Base-by-base conservation (phyloP, 257 asterid genomes). In the Solanum okadae region DNA sequence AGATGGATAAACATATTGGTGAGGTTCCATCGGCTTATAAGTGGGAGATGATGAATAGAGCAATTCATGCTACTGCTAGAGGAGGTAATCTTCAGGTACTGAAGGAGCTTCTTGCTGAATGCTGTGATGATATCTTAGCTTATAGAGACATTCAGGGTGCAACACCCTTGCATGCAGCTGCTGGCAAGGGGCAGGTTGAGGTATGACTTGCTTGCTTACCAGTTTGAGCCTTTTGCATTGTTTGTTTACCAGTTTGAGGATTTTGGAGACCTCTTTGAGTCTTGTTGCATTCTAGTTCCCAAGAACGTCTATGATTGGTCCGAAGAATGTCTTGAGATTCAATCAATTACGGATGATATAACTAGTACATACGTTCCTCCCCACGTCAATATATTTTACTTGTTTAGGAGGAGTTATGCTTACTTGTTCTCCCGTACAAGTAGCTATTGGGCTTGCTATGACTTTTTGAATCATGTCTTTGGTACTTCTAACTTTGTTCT, bases 41-140 rank as follows among this genome's bases (percentile, higher is more conserved):
- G 90, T 33, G 92, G 93, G 99, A 97, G 92, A 97, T 97, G 71
- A 88, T 88, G 93, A 94, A 94, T 40, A 93, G 99, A 42, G 99
- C 98, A 38, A 86, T 96, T 86, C 99, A 97, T 88, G 98, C 99
- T 10, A 95, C 97, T n/a, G 98, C 99, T 2, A 95, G 99, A 88
- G 99, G 98, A n/a, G 99, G 99, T 12, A 97, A 94, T 91, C 72
- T 95, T 83, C 61, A 59, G 89, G 56, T 96, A 85, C 70, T 97
- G 91, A 95, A 92, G 93, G 98, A 96, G 89, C 92, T 97, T 67
- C 92, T 97, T 79, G 89, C 92, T 15, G 95, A 91, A 79, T 90
- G 94, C 89, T 92, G 94, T 73, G 98, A 93, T 87, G 93, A 91
- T 46, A 89, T 92, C 3, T 90, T 93, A 91, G 93, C 94, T 49